Evolutionary conservation across 176 grass and related monocot species (phyloP).

Genomic region (Aegilops umbellulata): DNA sequence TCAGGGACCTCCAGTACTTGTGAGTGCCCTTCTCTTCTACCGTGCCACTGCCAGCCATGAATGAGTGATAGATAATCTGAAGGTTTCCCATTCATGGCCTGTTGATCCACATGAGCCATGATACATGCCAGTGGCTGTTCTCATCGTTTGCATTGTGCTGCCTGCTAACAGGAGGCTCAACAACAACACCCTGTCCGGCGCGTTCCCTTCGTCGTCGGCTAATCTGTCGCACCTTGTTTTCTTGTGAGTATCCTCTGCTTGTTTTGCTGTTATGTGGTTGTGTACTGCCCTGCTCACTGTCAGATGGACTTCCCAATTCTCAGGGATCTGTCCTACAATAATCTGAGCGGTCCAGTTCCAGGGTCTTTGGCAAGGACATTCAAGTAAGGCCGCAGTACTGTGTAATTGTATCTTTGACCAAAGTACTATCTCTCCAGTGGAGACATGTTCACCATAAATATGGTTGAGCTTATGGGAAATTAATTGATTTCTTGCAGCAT

Average conservation of each 20-base stretch:
- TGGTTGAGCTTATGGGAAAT: not conserved
- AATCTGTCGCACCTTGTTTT: conserved; percentile 77
- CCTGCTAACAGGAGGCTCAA: conserved; percentile 23
- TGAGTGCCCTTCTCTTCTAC: not conserved
- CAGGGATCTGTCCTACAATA: conserved; percentile 93
- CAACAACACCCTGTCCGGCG: conserved; percentile 19
- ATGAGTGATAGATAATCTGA: not conserved
- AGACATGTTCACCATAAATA: not conserved
- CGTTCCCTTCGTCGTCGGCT: conserved; percentile 35
- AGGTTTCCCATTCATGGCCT: not conserved
- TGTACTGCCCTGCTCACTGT: conserved; percentile 18
- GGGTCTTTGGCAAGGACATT: conserved; percentile 60
- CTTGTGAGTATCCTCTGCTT: conserved; percentile 56
- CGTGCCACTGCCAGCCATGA: not conserved
- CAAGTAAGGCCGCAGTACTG: conserved; percentile 55
- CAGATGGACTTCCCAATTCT: conserved; percentile 9
- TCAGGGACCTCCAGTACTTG: conserved; percentile 60
- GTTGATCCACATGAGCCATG: not conserved
- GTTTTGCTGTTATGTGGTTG: conserved; percentile 6
- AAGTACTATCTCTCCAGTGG: not conserved
- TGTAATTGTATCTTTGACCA: conserved; percentile 26
- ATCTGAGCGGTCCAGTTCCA: conserved; percentile 68
- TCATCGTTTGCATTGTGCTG: conserved; percentile 13
- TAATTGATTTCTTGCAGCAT: conserved; percentile 48
- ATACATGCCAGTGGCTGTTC: not conserved